Evolutionary conservation across 2,329 filamentous ascomycete species (phyloP), one percentile per base, ranked within the genome.

Genomic region (Microsporum canis): DNA sequence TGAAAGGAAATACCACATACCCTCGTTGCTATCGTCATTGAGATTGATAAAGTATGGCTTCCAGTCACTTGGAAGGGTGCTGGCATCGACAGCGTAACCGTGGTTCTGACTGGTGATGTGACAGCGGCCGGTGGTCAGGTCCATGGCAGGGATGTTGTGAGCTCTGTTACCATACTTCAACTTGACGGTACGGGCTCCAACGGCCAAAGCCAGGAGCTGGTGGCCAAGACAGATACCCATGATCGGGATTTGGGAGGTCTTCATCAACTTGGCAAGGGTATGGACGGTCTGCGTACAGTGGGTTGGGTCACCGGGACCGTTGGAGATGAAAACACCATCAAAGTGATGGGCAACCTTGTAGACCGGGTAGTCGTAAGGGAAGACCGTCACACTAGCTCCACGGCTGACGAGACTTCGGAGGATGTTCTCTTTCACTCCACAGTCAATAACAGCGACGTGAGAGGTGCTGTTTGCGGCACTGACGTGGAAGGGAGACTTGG

Each of bases 391-490:
- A 65, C 89, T 91, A 60, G 91, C 89, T 63, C 94, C 94, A 65
- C 94, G 91, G 76, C 84, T 87, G 71, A 97, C 91, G 63, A 99
- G 82, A 74, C 89, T 95, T 71, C 94, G 90, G 63, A 99, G 86
- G 70, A 99, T 99, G 80, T 99, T 99, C 84, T 99, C 94, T 84
- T 99, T 99, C 68, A 97, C 94, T 80, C 94, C 94, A 71, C 94
- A 99, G 78, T 99, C 94, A 72, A 99, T 88, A 68, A 99, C 83
- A 62, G 92, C 94, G 68, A 99, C 85, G 78, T 99, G 94, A 74
- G 89, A 87, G 70, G 88, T 85, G 65, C 92, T 90, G 67, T 87
- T 84, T 36, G 86, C 84, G 58, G 91, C 91, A 74, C 89, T 88
- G 66, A 97, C 88, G 70, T 97, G 90, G 80, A 97, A 99, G 47